These are phyloP conservation scores for Fraxinus ornus DNA, from an alignment of 305 asterid genomes.

Conservation along the genomic window DNA sequence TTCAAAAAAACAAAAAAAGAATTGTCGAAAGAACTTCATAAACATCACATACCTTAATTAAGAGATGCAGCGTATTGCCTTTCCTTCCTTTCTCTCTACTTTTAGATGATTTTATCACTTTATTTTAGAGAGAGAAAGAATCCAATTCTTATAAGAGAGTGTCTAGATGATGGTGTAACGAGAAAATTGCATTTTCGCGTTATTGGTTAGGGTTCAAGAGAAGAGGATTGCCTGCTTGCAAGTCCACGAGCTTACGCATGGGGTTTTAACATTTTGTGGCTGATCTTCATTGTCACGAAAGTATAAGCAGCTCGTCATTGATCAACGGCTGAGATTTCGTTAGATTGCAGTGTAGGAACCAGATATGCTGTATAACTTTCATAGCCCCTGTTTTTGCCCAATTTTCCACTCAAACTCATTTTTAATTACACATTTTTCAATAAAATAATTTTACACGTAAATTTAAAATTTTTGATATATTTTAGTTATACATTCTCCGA, in stretches of 20 bases:
- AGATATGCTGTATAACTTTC: not conserved
- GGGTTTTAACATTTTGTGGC: not conserved
- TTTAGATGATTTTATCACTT: constrained; percentile 2
- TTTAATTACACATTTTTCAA: too few relatives aligned
- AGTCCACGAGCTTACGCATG: not conserved
- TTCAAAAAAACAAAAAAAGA: not conserved
- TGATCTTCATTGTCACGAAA: not conserved
- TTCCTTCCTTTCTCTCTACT: constrained; percentile 13
- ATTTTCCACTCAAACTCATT: too few relatives aligned
- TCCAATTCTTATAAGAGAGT: not conserved
- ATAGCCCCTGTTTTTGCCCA: not conserved
- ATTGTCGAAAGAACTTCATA: not conserved
- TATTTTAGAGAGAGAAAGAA: not conserved
- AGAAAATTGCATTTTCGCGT: not conserved
- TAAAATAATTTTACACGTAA: too few relatives aligned
- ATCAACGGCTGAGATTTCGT: not conserved
- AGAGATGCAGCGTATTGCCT: constrained; percentile 9
- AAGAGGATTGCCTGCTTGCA: constrained; percentile 21
- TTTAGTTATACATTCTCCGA: too few relatives aligned
- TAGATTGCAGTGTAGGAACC: not conserved
- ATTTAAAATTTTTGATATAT: too few relatives aligned
- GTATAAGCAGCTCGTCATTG: not conserved
- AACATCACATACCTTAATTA: constrained; percentile 23
- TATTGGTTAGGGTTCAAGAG: constrained; percentile 38
- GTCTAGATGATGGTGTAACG: not conserved